Conservation (phyloP, 345 rosid species). For the Mangifera indica region DNA sequence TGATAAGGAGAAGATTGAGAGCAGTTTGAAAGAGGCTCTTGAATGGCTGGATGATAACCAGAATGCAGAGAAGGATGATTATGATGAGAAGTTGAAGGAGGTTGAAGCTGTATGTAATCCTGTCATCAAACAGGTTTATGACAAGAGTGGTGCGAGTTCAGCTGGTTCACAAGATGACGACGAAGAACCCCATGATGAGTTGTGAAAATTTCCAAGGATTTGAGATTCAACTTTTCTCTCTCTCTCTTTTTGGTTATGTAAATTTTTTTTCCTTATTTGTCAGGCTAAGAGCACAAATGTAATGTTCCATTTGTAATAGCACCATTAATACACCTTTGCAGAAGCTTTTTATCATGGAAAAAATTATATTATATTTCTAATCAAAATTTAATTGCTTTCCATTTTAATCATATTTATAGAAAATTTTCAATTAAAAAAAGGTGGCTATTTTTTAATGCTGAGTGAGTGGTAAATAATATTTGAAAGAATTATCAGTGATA, state of each 20-base stretch:
- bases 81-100: conserved; percentile 48
- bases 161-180: conserved; percentile 23
- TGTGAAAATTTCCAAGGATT: conserved; percentile 19
- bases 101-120: conserved; percentile 51
- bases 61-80: conserved; percentile 42
- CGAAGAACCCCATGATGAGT: conserved; percentile 37
- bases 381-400: too few relatives aligned
- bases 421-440: too few relatives aligned
- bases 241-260: not conserved
- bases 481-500: too few relatives aligned
- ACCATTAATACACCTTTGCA: too few relatives aligned
- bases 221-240: not conserved
- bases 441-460: too few relatives aligned
- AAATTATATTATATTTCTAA: too few relatives aligned
- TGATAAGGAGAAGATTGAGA: conserved; percentile 34
- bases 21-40: conserved; percentile 23
- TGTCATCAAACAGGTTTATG: conserved; percentile 42
- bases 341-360: too few relatives aligned
- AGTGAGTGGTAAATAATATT: too few relatives aligned
- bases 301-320: too few relatives aligned
- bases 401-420: too few relatives aligned
- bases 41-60: too few relatives aligned
- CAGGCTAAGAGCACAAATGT: conserved; percentile 7
- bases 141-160: conserved; percentile 31
- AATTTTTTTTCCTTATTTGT: too few relatives aligned